Evolutionary conservation across 2,329 filamentous ascomycete species (phyloP), one percentile per base, ranked within the genome.

Genomic region (Sporothrix variecibatus): DNA sequence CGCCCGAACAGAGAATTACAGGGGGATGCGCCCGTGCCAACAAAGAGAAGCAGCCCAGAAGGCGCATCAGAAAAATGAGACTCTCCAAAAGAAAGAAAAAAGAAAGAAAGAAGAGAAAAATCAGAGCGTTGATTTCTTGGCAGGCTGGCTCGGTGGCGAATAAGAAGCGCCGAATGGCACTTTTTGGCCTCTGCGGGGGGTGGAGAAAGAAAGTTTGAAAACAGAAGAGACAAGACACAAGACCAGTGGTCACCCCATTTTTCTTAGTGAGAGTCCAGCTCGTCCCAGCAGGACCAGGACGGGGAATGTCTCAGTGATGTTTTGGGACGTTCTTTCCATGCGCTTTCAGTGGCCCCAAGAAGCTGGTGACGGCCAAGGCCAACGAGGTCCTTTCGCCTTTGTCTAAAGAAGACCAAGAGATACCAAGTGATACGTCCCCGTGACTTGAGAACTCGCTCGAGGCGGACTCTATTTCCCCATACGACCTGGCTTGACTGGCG

Each of bases 151-250:
- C 34, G 34, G 67, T 69, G 67, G 67, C 67, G 31, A 69, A 69
- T 51, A 26, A 69, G 28, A 69, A 69, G 67, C 67, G 67, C 46
- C 67, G 67, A 69, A 38, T 23, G 28, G 46, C 43, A 31, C 43
- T 49, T 69, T 65, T 69, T 69, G 67, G 46, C 67, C 46, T 53
- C 46, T 69, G 67, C 31, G 67, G 65, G 65, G 67, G 6, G 46
- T 69, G 67, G 67, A 26, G 67, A 69, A 17, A 11, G n/a, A 62
- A 17, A 23, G 23, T 26, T 60, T 34, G 56, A 60, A 56, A 56
- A 15, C 51, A 56, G 51, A 56, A 28, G 51, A 56, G 51, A 28
- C 51, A 56, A 56, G 51, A 28, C 23, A 20, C 9, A n/a, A 9
- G 51, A 15, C 23, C 23, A 26, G 23, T 7, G 51, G 51, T 56